phyloP scores from a whole-genome alignment of 805 yeast species.

The Zygosaccharomyces rouxii region DNA sequence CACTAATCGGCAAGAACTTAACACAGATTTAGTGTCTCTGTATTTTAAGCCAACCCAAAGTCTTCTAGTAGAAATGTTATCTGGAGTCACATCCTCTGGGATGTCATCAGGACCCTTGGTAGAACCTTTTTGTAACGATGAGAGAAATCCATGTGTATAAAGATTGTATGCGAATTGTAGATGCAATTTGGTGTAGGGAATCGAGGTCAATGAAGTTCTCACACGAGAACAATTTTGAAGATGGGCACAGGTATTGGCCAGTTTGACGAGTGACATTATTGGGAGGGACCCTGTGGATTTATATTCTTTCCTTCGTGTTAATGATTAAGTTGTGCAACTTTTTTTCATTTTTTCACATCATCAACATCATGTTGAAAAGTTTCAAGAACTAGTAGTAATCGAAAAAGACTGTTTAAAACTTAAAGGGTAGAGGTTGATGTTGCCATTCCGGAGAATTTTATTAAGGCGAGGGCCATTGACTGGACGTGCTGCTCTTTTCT shows the following conservation, averaged over 20 bases:
- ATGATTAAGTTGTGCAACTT: not conserved
- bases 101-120: conserved; percentile 74
- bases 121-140: conserved; percentile 82
- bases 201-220: conserved; percentile 64
- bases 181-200: conserved; percentile 81
- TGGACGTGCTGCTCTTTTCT: not conserved
- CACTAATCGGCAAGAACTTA: conserved; percentile 64
- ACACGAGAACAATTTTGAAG: conserved; percentile 82
- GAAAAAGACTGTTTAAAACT: not conserved
- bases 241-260: conserved; percentile 84
- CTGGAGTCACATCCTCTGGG: conserved; percentile 77
- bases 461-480: not conserved
- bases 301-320: not conserved
- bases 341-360: not conserved
- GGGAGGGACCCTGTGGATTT: not conserved
- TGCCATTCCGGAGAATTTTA: not conserved
- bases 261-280: conserved; percentile 81
- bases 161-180: conserved; percentile 78
- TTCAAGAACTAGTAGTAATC: conserved; percentile 3
- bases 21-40: conserved; percentile 71
- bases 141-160: conserved; percentile 85
- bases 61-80: conserved; percentile 78
- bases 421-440: not conserved
- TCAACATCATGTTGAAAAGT: conserved; percentile 4
- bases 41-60: conserved; percentile 92